Percentiles rank a stretch among this genome's conserved stretches.
phyloP scores from a whole-genome alignment of 2,329 filamentous ascomycete genomes.

The Colletotrichum gigasporum region DNA sequence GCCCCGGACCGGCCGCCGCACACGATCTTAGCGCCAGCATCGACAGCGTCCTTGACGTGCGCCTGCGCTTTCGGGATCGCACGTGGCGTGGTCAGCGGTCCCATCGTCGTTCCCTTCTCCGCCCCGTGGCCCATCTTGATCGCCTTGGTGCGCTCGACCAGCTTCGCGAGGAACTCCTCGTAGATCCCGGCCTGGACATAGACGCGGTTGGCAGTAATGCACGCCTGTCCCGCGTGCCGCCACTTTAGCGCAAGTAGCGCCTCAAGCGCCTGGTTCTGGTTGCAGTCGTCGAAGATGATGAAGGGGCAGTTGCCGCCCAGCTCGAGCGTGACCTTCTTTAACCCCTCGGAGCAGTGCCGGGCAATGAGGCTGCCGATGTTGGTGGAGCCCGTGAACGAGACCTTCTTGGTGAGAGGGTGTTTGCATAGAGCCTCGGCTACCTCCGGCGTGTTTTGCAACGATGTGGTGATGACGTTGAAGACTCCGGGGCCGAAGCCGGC shows the following conservation, averaged over 20 bases:
- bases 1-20: conserved; percentile 64
- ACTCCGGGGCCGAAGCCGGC: conserved; percentile 82
- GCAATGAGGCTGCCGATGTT: conserved; percentile 75
- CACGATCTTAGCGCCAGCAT: conserved; percentile 70
- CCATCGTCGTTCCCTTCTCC: conserved; percentile 65
- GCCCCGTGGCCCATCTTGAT: conserved; percentile 71
- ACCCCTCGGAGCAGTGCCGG: conserved; percentile 66
- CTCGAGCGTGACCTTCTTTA: conserved; percentile 76
- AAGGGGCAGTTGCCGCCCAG: conserved; percentile 76
- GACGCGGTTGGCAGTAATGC: conserved; percentile 59
- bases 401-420: conserved; percentile 62
- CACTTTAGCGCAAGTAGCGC: conserved; percentile 58
- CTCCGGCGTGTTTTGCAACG: conserved; percentile 52
- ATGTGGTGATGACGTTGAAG: conserved; percentile 62
- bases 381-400: conserved; percentile 82
- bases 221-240: conserved; percentile 48
- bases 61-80: conserved; percentile 64
- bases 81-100: conserved; percentile 65
- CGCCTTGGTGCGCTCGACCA: conserved; percentile 60
- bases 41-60: conserved; percentile 72
- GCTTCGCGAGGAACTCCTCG: conserved; percentile 65
- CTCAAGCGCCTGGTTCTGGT: conserved; percentile 68
- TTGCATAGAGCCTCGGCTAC: conserved; percentile 57
- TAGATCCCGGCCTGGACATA: conserved; percentile 58
- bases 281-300: conserved; percentile 74